phyloP scores from a whole-genome alignment of 2,329 filamentous ascomycete genomes.

The Cordyceps militaris region DNA sequence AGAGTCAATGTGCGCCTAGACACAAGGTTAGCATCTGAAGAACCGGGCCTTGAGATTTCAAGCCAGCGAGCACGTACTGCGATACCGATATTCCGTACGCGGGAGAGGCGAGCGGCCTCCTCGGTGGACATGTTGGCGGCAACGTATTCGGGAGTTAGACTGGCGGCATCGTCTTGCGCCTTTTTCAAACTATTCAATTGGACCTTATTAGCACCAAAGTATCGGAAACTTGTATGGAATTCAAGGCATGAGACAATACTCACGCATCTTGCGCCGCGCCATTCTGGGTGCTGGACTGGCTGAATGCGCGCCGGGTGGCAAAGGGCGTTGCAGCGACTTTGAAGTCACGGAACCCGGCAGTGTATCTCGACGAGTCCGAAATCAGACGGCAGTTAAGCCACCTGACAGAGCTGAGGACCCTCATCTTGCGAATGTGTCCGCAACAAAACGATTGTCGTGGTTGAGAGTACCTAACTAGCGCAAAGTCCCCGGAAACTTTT shows the following conservation, averaged over 20 bases:
- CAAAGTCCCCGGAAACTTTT: slow-evolving; percentile 12
- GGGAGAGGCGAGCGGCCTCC: slow-evolving; percentile 70
- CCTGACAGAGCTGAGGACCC: slow-evolving; percentile 32
- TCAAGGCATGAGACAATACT: slow-evolving; percentile 12
- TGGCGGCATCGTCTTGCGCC: slow-evolving; percentile 45
- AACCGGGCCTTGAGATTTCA: background rate
- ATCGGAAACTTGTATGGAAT: background rate
- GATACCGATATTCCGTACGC: slow-evolving; percentile 95
- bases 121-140: slow-evolving; percentile 73
- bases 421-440: slow-evolving; percentile 25
- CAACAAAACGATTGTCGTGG: slow-evolving; percentile 5
- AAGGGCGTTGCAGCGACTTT: slow-evolving; percentile 20
- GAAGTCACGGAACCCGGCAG: slow-evolving; percentile 22
- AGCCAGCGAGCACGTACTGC: slow-evolving; percentile 53
- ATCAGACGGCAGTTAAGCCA: slow-evolving; percentile 35
- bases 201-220: background rate
- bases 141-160: slow-evolving; percentile 52
- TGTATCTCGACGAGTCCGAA: slow-evolving; percentile 22
- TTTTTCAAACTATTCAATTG: slow-evolving; percentile 36
- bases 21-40: slow-evolving; percentile 15
- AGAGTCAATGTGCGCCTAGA: slow-evolving; percentile 90
- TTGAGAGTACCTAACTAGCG: background rate
- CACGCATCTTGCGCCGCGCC: slow-evolving; percentile 37
- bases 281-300: slow-evolving; percentile 23
- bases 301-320: slow-evolving; percentile 26